Percentiles rank a stretch among this genome's conserved stretches.
Conservation (phyloP, 148 eudicot species). For the Chenopodium suecicum region DNA sequence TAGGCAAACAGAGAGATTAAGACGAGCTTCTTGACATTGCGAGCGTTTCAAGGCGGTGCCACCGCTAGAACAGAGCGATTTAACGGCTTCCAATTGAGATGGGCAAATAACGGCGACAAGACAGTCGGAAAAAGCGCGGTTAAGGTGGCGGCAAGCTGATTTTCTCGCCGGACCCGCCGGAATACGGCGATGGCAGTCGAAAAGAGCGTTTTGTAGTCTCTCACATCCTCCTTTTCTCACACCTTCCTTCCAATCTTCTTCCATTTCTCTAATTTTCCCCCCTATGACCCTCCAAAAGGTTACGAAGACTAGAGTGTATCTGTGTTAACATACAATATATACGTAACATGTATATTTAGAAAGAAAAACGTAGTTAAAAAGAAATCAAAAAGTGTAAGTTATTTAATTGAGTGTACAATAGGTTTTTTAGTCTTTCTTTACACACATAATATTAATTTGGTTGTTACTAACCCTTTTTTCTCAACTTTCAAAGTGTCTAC, state of each 20-base stretch:
- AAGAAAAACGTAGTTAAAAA: no score
- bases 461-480: no score
- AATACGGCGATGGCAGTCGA: conserved; percentile 62
- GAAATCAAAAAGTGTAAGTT: no score
- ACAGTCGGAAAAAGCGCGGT: conserved; percentile 62
- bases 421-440: no score
- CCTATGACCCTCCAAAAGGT: no score
- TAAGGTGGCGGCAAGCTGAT: conserved; percentile 62
- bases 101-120: conserved; percentile 56
- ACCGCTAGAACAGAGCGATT: conserved; percentile 64
- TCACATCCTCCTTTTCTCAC: conserved; percentile 36
- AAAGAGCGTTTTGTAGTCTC: conserved; percentile 44
- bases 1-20: conserved; percentile 65
- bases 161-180: conserved; percentile 42
- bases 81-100: conserved; percentile 53
- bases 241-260: conserved; percentile 11
- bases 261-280: not conserved
- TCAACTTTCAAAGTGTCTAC: no score
- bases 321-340: no score
- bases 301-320: no score
- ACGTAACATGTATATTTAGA: no score
- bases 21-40: conserved; percentile 68
- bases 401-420: no score
- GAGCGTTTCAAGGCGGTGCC: conserved; percentile 77
- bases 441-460: no score